Conservation (phyloP, 306 rosid genomes). For the Lathyrus oleraceus region DNA sequence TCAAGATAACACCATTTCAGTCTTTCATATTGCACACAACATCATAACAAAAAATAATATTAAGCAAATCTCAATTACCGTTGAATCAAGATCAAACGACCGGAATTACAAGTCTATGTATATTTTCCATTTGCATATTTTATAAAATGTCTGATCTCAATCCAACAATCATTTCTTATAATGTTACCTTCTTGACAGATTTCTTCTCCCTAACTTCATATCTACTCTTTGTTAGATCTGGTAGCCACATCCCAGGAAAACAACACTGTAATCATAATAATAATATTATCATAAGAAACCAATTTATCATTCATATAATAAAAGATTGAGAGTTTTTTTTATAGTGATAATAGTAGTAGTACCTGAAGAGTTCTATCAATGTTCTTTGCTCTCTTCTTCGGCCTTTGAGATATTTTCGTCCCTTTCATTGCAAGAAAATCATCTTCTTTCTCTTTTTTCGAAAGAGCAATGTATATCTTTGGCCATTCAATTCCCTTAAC, state of each 20-base stretch:
- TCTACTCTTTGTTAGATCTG: conserved; percentile 71
- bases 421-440: conserved; percentile 86
- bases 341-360: not conserved
- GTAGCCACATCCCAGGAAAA: conserved; percentile 80
- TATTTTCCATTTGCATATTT: no score
- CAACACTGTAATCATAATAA: conserved; percentile 55
- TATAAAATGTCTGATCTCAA: not conserved
- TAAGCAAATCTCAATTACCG: not conserved
- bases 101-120: not conserved
- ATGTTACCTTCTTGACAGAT: conserved; percentile 65
- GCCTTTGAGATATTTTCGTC: conserved; percentile 72
- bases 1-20: conserved; percentile 24
- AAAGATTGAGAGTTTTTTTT: not conserved
- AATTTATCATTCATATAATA: not conserved
- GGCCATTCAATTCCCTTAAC: conserved; percentile 61
- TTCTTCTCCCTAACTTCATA: conserved; percentile 84
- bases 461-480: conserved; percentile 56
- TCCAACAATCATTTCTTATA: not conserved
- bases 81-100: not conserved
- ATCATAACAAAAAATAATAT: not conserved
- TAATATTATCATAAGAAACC: conserved; percentile 1
- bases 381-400: conserved; percentile 80
- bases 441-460: conserved; percentile 84
- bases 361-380: conserved; percentile 67
- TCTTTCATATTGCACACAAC: not conserved